These are phyloP conservation scores for Rhododendron ovatum DNA, from an alignment of 148 eudicot genomes.

Conservation along the genomic window DNA sequence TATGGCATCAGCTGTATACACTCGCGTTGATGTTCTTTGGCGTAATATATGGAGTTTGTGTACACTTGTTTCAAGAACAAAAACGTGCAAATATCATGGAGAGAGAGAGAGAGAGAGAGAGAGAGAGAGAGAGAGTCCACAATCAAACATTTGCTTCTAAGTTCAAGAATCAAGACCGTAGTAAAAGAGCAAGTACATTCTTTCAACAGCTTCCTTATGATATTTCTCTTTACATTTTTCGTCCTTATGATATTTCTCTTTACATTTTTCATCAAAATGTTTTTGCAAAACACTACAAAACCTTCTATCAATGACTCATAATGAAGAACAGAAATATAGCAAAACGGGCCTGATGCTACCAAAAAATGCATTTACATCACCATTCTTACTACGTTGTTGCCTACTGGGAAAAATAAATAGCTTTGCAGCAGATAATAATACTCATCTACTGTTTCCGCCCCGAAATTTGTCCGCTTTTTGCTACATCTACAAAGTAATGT, in stretches of 20 bases:
- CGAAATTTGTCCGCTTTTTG: background rate
- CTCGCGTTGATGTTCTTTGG: background rate
- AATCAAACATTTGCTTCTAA: background rate
- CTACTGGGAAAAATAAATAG: conserved; percentile 1
- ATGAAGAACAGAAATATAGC: background rate
- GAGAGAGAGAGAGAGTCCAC: background rate
- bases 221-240: background rate
- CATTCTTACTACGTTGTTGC: background rate
- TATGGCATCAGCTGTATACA: background rate
- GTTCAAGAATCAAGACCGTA: background rate
- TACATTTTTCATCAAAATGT: background rate
- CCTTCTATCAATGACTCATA: background rate
- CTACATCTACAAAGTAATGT: background rate
- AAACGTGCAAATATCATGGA: background rate
- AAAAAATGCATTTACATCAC: conserved; percentile 10
- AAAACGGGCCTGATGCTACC: conserved; percentile 7
- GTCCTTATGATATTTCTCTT: background rate
- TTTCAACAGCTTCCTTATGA: background rate
- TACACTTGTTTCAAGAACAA: background rate
- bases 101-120: too few species aligned
- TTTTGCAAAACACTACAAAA: background rate
- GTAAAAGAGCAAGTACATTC: background rate
- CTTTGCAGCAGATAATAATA: background rate
- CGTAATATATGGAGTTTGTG: background rate
- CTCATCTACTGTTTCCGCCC: background rate